Conservation (phyloP, 352 stramenopile genomes). For the Phytophthora citrophthora region DNA sequence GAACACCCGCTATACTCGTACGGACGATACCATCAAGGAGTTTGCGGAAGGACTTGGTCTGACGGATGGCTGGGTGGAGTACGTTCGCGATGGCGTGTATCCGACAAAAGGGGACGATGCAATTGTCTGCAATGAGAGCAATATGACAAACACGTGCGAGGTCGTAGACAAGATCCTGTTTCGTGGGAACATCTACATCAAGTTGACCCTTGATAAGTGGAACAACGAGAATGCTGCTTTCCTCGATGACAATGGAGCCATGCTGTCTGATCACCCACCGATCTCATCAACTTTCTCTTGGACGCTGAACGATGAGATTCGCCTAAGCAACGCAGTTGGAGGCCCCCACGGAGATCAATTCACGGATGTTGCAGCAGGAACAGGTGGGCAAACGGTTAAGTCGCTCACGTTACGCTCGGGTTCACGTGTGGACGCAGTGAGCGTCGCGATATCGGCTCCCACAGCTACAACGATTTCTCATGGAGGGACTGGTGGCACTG, state of each 20-base stretch:
- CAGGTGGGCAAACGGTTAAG: slow-evolving; percentile 29
- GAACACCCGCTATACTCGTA: slow-evolving; percentile 57
- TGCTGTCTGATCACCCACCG: slow-evolving; percentile 53
- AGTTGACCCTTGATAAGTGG: slow-evolving; percentile 40
- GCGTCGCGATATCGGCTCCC: slow-evolving; percentile 34
- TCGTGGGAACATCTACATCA: slow-evolving; percentile 55
- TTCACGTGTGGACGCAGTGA: slow-evolving; percentile 46
- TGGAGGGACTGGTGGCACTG: slow-evolving; percentile 42
- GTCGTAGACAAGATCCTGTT: slow-evolving; percentile 66
- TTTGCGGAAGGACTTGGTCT: slow-evolving; percentile 34
- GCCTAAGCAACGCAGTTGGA: slow-evolving; percentile 43
- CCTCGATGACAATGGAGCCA: slow-evolving; percentile 36
- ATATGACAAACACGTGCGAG: slow-evolving; percentile 49
- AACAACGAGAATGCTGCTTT: slow-evolving; percentile 53
- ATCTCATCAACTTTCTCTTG: slow-evolving; percentile 50
- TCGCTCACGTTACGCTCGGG: slow-evolving; percentile 42
- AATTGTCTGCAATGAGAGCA: slow-evolving; percentile 39
- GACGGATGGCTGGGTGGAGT: slow-evolving; percentile 53
- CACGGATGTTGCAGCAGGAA: slow-evolving; percentile 40
- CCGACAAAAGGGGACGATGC: slow-evolving; percentile 41
- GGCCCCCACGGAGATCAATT: slow-evolving; percentile 49
- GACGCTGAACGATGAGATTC: slow-evolving; percentile 39
- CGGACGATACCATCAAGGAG: slow-evolving; percentile 44
- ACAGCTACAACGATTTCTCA: slow-evolving; percentile 39
- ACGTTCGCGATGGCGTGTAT: slow-evolving; percentile 41